A percentile compares a stretch with the other conserved stretches of the same genome.
Evolutionary conservation across 2,329 filamentous ascomycete genomes (phyloP).

Genomic region (Talaromyces verruculosus): DNA sequence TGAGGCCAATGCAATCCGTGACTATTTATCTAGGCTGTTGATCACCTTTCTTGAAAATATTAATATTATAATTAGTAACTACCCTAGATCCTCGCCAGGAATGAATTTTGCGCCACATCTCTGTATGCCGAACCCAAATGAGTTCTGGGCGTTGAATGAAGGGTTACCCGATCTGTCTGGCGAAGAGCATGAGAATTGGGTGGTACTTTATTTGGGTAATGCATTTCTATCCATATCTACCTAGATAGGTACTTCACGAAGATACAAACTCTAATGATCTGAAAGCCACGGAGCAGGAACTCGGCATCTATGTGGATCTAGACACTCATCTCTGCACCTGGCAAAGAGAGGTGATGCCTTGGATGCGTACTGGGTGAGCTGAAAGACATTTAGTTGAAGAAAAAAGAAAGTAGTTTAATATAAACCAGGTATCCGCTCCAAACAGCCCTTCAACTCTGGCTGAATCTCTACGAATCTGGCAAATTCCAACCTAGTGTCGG

Average conservation of each 20-base stretch:
- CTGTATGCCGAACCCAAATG: neutral
- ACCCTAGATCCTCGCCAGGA: neutral
- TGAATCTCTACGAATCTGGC: neutral
- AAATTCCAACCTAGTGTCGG: conserved; percentile 1
- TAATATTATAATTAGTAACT: conserved; percentile 2
- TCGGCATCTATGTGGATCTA: neutral
- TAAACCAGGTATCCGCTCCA: neutral
- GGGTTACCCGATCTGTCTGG: neutral
- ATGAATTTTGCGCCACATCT: conserved; percentile 10
- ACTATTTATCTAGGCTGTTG: neutral
- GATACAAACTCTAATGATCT: neutral
- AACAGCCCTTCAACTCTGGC: conserved; percentile 4
- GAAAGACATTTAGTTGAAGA: neutral
- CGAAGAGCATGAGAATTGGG: conserved; percentile 6
- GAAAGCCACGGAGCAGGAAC: conserved; percentile 1
- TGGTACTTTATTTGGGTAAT: conserved; percentile 6
- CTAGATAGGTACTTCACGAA: neutral
- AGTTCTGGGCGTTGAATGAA: neutral
- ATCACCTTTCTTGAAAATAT: neutral
- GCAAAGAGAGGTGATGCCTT: conserved; percentile 5
- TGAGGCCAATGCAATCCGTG: conserved; percentile 5
- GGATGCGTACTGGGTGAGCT: neutral
- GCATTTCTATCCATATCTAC: neutral
- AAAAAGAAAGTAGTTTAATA: neutral
- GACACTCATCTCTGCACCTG: conserved; percentile 9